These are phyloP conservation scores for Carex littledalei DNA, from an alignment of 176 grass and related monocot species.

Conservation along the genomic window DNA sequence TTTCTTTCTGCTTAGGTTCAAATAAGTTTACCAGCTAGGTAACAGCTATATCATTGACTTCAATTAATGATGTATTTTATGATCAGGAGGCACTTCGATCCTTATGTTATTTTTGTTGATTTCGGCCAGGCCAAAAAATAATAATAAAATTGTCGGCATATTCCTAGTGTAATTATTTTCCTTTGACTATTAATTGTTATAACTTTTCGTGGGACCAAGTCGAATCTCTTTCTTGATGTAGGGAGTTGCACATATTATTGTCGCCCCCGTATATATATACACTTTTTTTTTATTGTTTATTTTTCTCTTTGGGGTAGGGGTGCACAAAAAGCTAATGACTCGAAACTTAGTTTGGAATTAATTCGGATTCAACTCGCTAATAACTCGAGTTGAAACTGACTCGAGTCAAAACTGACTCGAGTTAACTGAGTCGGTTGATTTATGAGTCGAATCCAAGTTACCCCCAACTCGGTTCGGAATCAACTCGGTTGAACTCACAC, in stretches of 20 bases:
- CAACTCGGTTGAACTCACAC: too few species aligned
- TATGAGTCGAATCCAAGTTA: too few species aligned
- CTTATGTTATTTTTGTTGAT: not conserved
- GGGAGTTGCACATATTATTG: not conserved
- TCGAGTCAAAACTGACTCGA: too few species aligned
- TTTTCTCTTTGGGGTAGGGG: too few species aligned
- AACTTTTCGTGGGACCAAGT: not conserved
- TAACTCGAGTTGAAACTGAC: too few species aligned
- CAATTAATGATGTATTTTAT: not conserved
- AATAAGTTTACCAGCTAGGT: not conserved
- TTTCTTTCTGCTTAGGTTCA: not conserved
- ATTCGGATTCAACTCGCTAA: too few species aligned
- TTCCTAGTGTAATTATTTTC: slow-evolving; percentile 1
- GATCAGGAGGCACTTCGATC: not conserved
- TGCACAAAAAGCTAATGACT: too few species aligned
- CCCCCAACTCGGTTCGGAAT: too few species aligned
- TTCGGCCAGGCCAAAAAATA: too few species aligned
- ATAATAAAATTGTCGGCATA: not conserved
- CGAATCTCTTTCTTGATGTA: not conserved
- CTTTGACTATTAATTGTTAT: not conserved
- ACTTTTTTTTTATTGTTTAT: too few species aligned
- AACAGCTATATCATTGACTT: not conserved
- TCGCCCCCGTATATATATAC: not conserved
- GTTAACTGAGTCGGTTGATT: too few species aligned
- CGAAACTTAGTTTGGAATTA: too few species aligned